Evolutionary conservation across 257 asterid species (phyloP).

Genomic region (Osmanthus fragrans): DNA sequence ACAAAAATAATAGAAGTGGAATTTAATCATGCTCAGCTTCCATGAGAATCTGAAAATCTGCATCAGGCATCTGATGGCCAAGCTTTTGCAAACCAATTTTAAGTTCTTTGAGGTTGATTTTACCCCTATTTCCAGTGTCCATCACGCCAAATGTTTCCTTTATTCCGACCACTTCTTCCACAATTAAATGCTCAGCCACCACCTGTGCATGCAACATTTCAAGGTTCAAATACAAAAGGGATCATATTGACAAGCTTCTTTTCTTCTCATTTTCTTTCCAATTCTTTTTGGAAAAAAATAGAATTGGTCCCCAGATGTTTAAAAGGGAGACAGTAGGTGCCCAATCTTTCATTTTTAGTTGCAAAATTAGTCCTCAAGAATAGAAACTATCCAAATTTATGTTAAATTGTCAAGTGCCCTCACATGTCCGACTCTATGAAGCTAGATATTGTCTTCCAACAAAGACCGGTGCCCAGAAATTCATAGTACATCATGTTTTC

Average conservation of each 20-base stretch:
- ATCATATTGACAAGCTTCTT: not conserved
- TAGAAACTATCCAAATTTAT: not conserved
- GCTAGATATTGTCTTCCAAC: not conserved
- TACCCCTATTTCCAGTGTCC: conserved; percentile 54
- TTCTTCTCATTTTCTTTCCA: not conserved
- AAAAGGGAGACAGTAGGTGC: not conserved
- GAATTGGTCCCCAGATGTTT: not conserved
- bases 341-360: not conserved
- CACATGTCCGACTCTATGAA: not conserved
- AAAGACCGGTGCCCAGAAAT: not conserved
- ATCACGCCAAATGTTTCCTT: conserved; percentile 56
- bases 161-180: conserved; percentile 70
- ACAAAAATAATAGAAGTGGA: not conserved
- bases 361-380: not conserved
- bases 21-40: conserved; percentile 45
- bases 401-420: not conserved
- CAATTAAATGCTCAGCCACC: no score
- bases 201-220: conserved; percentile 36
- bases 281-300: not conserved
- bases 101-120: conserved; percentile 47
- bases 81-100: conserved; percentile 57
- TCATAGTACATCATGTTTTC: not conserved
- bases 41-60: conserved; percentile 60
- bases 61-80: conserved; percentile 56
- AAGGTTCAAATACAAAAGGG: conserved; percentile 1